Percentiles rank a stretch among this genome's conserved stretches.
Conservation (phyloP, 179 eudicot species). For the Silene noctiflora region DNA sequence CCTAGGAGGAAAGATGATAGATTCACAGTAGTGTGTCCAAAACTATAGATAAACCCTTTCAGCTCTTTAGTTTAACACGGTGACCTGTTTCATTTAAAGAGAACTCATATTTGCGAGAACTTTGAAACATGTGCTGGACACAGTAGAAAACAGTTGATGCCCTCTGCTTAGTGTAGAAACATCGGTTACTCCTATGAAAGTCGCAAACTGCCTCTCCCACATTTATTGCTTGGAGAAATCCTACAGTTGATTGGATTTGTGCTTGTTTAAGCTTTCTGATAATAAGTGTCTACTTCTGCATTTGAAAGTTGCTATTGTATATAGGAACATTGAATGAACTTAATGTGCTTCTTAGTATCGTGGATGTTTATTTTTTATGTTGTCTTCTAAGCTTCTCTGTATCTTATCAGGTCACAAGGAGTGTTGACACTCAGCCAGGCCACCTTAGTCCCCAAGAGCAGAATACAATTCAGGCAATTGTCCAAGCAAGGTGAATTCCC, state of each 20-base stretch:
- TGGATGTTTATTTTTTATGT: background rate
- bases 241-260: background rate
- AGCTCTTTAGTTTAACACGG: background rate
- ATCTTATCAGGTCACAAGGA: conserved; percentile 72
- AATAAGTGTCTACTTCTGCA: too few species aligned
- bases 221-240: background rate
- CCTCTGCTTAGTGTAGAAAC: background rate
- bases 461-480: conserved; percentile 88
- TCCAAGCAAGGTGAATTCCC: conserved; percentile 66
- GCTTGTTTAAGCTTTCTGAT: too few species aligned
- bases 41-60: background rate
- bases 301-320: too few species aligned
- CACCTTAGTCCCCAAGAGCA: conserved; percentile 84
- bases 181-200: background rate
- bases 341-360: conserved; percentile 12
- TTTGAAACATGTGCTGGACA: background rate
- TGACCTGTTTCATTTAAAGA: too few species aligned
- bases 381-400: background rate
- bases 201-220: background rate
- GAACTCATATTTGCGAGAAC: too few species aligned
- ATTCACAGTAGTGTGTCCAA: too few species aligned
- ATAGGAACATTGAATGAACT: background rate
- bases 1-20: background rate
- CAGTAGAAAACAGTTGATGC: background rate
- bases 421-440: conserved; percentile 74